phyloP scores from a whole-genome alignment of 148 eudicot species.

The Heliosperma pusillum region DNA sequence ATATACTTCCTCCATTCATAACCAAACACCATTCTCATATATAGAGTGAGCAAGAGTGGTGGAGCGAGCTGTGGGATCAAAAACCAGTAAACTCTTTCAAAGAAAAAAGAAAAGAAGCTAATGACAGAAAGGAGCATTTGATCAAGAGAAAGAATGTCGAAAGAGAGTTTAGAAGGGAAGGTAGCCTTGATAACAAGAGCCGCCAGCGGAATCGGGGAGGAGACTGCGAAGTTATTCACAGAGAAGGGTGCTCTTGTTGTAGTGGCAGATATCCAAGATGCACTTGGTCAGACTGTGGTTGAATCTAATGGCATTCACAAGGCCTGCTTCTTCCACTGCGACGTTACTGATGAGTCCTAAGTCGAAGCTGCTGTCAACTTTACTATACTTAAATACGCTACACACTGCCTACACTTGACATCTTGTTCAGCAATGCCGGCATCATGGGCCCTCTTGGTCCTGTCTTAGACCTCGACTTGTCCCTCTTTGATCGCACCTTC shows the following conservation, averaged over 20 bases:
- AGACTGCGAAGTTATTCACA: slow-evolving; percentile 37
- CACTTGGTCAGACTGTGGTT: slow-evolving; percentile 34
- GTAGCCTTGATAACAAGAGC: slow-evolving; percentile 61
- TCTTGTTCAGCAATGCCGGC: slow-evolving; percentile 67
- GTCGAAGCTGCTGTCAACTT: slow-evolving; percentile 36
- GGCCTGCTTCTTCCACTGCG: slow-evolving; percentile 46
- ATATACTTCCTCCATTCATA: too few species aligned
- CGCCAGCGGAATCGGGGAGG: slow-evolving; percentile 65
- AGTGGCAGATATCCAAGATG: slow-evolving; percentile 54
- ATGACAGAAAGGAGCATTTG: too few species aligned
- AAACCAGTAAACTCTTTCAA: too few species aligned
- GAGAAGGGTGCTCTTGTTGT: slow-evolving; percentile 43
- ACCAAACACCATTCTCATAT: too few species aligned
- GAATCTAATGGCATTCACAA: slow-evolving; percentile 28
- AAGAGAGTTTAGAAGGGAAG: slow-evolving; percentile 46
- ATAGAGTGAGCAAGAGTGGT: too few species aligned
- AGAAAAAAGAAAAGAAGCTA: too few species aligned
- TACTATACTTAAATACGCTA: slow-evolving; percentile 38
- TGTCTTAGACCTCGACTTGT: slow-evolving; percentile 48
- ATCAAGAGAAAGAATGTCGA: not conserved
- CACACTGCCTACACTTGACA: too few species aligned
- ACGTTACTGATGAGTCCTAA: slow-evolving; percentile 53
- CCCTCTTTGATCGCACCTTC: slow-evolving; percentile 39
- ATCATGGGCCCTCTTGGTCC: slow-evolving; percentile 40
- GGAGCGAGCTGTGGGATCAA: too few species aligned